Base-by-base conservation (phyloP, 169 alveolate genomes). In the Cyclospora cayetanensis region DNA sequence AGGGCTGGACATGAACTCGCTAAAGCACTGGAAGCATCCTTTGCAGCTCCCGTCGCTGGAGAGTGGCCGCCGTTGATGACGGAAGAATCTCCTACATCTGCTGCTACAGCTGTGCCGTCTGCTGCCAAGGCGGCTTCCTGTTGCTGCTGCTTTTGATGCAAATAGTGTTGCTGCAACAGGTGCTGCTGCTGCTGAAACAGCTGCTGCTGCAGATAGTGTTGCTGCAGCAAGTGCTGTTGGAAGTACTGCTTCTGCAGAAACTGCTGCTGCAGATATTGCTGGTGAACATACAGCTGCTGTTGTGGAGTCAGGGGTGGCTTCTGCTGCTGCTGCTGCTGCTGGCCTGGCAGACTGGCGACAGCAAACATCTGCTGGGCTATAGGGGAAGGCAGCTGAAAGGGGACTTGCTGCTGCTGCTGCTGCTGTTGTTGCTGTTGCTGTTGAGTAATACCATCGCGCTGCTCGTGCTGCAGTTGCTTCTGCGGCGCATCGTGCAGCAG, bases 121-220 rank as follows among this genome's bases (percentile, higher is more conserved):
- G 90, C 80, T 20, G 90, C 46, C 34, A 35, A 5, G 22, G 68
- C 4, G 11, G 63, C n/a, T 65, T 70, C 93, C 29, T 35, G 66
- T 3, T 41, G 50, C 35, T 50, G 50, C 39, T 43, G 60, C 91
- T 72, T 27, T 42, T 82, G 55, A 83, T 89, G 41, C 94, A 46
- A 35, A 85, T 90, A 25, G 25, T 68, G 93, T 29, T 63, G 94
- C 90, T 65, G 90, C 84, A 74, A 41, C 83, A 22, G 39, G 70
- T 43, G 55, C 76, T 50, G 79, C 50, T 55, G 60, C 53, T 72
- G 90, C 76, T 55, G 90, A 77, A 31, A 90, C 46, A 29, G 85
- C 79, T 65, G 93, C n/a, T 42, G 63, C 91, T 63, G 83, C 68
- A 89, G 42, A 52, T 25, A 39, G 43, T 53, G 74, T 22, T 53